Evolutionary conservation across 2,329 filamentous ascomycete species (phyloP).

Genomic region (Coniochaeta pulveracea): DNA sequence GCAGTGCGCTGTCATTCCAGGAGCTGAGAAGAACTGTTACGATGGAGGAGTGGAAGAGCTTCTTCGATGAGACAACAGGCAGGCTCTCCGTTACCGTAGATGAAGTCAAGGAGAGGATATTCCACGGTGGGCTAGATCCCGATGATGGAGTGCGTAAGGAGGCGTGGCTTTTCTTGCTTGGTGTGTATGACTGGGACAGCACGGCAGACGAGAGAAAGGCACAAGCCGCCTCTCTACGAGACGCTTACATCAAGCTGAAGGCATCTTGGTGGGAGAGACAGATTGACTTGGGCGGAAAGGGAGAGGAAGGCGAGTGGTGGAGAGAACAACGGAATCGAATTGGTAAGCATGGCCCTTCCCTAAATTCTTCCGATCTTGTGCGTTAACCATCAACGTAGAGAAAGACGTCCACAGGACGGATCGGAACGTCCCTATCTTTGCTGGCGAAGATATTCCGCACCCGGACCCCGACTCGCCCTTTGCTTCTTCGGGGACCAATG

Average conservation of each 20-base stretch:
- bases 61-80: conserved; percentile 70
- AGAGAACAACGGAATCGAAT: conserved; percentile 87
- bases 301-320: conserved; percentile 90
- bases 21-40: conserved; percentile 71
- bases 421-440: conserved; percentile 87
- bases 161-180: conserved; percentile 89
- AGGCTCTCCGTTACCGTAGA: conserved; percentile 69
- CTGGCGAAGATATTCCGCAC: conserved; percentile 91
- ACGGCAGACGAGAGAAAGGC: conserved; percentile 74
- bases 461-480: conserved; percentile 95
- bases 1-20: conserved; percentile 59
- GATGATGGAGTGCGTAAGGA: conserved; percentile 92
- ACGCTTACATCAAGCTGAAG: conserved; percentile 91
- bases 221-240: conserved; percentile 71
- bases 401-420: conserved; percentile 98
- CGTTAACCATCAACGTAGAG: conserved; percentile 40
- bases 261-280: conserved; percentile 93
- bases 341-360: conserved; percentile 46
- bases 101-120: conserved; percentile 94
- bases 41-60: conserved; percentile 79
- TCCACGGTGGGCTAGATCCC: conserved; percentile 81
- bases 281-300: conserved; percentile 67
- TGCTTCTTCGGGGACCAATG: conserved; percentile 84
- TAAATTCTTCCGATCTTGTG: neutral
- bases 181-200: conserved; percentile 89